Evolutionary conservation across 352 stramenopile genomes (phyloP).

Genomic region (Poterioochromonas sp.): DNA sequence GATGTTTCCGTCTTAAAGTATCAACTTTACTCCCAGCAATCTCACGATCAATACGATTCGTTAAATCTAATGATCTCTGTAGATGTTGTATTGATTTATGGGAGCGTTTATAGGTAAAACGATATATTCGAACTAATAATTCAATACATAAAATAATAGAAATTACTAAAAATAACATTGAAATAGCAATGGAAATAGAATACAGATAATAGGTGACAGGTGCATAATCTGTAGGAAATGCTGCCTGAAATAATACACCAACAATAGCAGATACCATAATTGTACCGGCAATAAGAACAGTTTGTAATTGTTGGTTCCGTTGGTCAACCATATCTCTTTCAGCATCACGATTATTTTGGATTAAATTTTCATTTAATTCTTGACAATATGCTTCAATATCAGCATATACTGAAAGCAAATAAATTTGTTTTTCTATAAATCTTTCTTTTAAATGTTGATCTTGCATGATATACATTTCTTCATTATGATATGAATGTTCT

Average conservation of each 20-base stretch:
- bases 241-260: background rate
- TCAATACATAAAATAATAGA: background rate
- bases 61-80: background rate
- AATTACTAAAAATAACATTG: background rate
- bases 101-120: slow-evolving; percentile 4
- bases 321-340: slow-evolving; percentile 34
- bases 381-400: slow-evolving; percentile 27
- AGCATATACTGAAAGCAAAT: background rate
- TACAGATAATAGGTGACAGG: background rate
- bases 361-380: slow-evolving; percentile 27
- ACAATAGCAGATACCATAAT: slow-evolving; percentile 16
- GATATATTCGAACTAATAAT: background rate
- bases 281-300: slow-evolving; percentile 7
- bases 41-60: background rate
- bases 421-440: background rate
- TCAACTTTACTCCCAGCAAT: background rate
- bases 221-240: background rate
- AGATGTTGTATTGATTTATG: background rate
- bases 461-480: background rate
- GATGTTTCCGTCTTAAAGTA: background rate
- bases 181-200: background rate
- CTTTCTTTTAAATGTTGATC: slow-evolving; percentile 5
- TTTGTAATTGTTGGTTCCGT: slow-evolving; percentile 26
- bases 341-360: background rate
- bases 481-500: too few relatives aligned